phyloP scores from a whole-genome alignment of 148 eudicot species.

The Rheum nobile region DNA sequence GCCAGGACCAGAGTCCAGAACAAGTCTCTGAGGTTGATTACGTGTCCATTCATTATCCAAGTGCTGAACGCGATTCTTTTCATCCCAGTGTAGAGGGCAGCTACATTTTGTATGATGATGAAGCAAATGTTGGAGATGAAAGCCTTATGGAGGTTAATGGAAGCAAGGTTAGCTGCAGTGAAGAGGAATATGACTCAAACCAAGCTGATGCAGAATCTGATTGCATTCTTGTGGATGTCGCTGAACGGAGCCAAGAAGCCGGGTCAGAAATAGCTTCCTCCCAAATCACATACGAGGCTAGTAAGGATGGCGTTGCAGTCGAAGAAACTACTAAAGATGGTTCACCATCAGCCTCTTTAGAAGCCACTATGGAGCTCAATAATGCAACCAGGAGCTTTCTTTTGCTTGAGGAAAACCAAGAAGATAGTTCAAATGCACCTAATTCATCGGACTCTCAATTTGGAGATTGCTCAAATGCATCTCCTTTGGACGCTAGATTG shows the following conservation, averaged over 20 bases:
- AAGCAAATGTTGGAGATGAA: not conserved
- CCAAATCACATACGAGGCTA: not conserved
- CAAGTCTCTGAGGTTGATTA: conserved; percentile 19
- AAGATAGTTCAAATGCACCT: not conserved
- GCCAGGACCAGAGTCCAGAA: conserved; percentile 12
- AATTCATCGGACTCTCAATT: not conserved
- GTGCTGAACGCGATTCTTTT: not conserved
- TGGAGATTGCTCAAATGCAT: no score
- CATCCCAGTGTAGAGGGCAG: not conserved
- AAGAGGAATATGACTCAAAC: not conserved
- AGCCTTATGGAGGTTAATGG: not conserved
- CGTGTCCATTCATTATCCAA: not conserved
- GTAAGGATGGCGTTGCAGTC: not conserved
- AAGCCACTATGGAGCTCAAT: not conserved
- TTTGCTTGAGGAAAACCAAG: not conserved
- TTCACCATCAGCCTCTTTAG: not conserved
- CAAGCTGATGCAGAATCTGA: not conserved
- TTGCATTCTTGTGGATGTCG: not conserved
- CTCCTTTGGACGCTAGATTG: no score
- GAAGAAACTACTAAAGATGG: not conserved
- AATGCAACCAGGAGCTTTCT: not conserved
- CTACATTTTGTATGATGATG: not conserved
- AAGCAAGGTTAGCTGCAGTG: not conserved
- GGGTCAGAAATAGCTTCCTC: not conserved
- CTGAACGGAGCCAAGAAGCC: not conserved